phyloP scores from a whole-genome alignment of 331 rosid genomes.

The Stylosanthes scabra region DNA sequence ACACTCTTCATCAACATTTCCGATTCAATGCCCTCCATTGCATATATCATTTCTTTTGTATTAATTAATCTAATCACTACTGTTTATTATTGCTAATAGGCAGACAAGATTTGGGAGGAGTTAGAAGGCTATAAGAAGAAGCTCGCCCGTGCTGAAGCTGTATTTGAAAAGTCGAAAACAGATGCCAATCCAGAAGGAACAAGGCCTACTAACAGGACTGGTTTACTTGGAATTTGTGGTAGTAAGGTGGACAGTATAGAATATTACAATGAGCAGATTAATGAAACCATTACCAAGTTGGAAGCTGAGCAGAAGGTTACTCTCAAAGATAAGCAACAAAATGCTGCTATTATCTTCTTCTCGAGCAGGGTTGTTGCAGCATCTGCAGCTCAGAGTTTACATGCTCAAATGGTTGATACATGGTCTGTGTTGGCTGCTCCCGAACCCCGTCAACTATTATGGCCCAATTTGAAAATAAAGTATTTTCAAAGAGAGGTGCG shows the following conservation, averaged over 20 bases:
- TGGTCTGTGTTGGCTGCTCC: constrained; percentile 83
- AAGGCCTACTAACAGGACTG: constrained; percentile 77
- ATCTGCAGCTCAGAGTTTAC: constrained; percentile 89
- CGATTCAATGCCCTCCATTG: constrained; percentile 18
- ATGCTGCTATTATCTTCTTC: constrained; percentile 84
- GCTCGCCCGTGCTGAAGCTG: constrained; percentile 76
- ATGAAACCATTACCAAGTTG: constrained; percentile 58
- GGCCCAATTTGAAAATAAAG: constrained; percentile 80
- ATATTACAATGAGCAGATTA: constrained; percentile 63
- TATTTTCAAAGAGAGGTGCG: constrained; percentile 64
- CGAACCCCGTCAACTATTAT: constrained; percentile 74
- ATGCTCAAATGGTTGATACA: constrained; percentile 69
- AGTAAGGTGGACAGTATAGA: constrained; percentile 83
- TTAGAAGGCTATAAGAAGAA: constrained; percentile 82
- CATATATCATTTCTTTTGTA: not conserved
- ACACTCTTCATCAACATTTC: constrained; percentile 14
- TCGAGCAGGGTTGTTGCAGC: constrained; percentile 73
- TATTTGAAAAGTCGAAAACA: constrained; percentile 60
- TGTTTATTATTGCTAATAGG: constrained; percentile 56
- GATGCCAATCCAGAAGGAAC: constrained; percentile 73
- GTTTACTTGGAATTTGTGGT: constrained; percentile 82
- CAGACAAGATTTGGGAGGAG: constrained; percentile 67
- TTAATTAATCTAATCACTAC: not conserved
- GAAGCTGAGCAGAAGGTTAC: constrained; percentile 86
- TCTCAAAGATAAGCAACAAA: constrained; percentile 84